phyloP scores from a whole-genome alignment of 257 asterid species.

The Solanum gandarillasii region DNA sequence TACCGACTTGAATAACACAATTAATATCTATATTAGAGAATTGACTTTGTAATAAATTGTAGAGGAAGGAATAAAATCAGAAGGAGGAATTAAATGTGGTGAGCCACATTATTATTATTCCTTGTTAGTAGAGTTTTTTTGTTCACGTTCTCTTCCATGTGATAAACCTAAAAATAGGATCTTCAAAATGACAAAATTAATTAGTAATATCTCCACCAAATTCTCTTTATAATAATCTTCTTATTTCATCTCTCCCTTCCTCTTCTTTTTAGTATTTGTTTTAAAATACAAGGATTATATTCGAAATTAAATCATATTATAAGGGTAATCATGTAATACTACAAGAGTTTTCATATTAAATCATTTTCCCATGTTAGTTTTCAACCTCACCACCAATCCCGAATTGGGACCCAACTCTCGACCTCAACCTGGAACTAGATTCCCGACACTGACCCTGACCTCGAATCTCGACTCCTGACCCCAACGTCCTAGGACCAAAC shows the following conservation, averaged over 20 bases:
- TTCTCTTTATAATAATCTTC: not conserved
- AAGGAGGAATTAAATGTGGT: not conserved
- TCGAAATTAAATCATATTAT: not conserved
- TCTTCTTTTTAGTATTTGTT: not conserved
- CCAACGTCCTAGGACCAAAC: not conserved
- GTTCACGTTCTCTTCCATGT: slow-evolving; percentile 31
- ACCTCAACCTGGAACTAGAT: not conserved
- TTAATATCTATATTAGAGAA: not conserved
- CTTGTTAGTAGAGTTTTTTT: not conserved
- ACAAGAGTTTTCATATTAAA: not conserved
- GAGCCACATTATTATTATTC: not conserved
- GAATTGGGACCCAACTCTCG: not conserved
- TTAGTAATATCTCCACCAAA: not conserved
- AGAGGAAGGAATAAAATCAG: not conserved
- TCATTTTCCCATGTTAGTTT: too few species aligned
- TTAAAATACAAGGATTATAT: not conserved
- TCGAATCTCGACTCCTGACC: not conserved
- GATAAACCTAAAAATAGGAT: slow-evolving; percentile 27
- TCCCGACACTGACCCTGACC: not conserved
- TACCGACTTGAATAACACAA: slow-evolving; percentile 20
- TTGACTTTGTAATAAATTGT: slow-evolving; percentile 4
- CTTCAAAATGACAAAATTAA: not conserved
- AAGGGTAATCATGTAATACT: not conserved
- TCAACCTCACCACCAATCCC: not conserved
- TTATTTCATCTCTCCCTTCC: not conserved